Evolutionary conservation across 192 early-diverging fungal species (phyloP).

Genomic region (Allomyces arbusculus): DNA sequence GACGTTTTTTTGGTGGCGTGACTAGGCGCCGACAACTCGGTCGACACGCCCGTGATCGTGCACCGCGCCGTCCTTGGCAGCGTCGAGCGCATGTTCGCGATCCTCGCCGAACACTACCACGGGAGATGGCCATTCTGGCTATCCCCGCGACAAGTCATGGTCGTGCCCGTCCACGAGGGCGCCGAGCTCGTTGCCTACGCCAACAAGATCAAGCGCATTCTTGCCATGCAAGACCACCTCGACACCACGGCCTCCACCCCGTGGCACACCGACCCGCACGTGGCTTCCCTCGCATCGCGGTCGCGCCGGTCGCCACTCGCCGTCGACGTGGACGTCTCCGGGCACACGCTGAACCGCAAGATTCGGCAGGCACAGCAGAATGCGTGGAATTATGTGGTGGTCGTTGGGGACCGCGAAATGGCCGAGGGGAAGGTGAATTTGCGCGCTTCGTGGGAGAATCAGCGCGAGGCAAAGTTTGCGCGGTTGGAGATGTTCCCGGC

Average conservation of each 20-base stretch:
- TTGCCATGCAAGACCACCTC: neutral
- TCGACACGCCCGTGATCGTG: conserved; percentile 72
- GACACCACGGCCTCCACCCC: neutral
- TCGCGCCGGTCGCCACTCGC: neutral
- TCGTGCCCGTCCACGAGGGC: conserved; percentile 38
- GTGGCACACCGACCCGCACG: neutral
- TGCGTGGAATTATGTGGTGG: neutral
- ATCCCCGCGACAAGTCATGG: conserved; percentile 72
- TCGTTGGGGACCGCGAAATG: neutral
- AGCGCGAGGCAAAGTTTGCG: neutral
- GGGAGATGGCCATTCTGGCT: conserved; percentile 94
- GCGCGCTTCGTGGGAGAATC: neutral
- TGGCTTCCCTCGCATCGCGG: neutral
- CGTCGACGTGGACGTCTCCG: conserved; percentile 58
- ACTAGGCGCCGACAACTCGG: conserved; percentile 27
- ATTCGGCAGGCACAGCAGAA: conserved; percentile 76
- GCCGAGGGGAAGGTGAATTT: neutral
- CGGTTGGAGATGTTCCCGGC: neutral
- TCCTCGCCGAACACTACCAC: conserved; percentile 75
- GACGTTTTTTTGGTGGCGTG: no score
- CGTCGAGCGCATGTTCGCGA: conserved; percentile 88
- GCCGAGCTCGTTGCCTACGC: neutral
- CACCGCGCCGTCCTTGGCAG: conserved; percentile 79
- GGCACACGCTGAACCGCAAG: conserved; percentile 88
- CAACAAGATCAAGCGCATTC: neutral